Percentiles rank a stretch among this genome's conserved stretches.
Evolutionary conservation across 208 protist species (phyloP).

Genomic region (Acanthamoeba royreba): DNA sequence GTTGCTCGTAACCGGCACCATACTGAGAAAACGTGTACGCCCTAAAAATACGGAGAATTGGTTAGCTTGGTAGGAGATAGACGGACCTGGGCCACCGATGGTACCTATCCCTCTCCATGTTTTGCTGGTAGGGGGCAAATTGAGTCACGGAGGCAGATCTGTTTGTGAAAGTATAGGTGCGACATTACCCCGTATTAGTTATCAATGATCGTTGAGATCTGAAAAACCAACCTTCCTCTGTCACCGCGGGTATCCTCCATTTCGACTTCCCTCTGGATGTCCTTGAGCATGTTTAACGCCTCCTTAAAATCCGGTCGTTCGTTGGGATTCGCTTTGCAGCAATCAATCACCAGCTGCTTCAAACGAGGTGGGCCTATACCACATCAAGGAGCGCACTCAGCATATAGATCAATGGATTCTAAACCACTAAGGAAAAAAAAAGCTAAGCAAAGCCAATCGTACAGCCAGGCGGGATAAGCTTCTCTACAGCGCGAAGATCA

Average conservation of each 20-base stretch:
- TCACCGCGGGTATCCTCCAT: neutral
- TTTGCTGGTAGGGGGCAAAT: neutral
- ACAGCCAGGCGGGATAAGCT: neutral
- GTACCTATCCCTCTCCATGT: neutral
- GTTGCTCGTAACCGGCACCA: neutral
- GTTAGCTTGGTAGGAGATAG: neutral
- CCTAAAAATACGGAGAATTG: neutral
- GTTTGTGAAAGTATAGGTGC: neutral
- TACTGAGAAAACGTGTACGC: neutral
- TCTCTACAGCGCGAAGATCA: neutral
- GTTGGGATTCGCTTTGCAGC: neutral
- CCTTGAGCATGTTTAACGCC: neutral
- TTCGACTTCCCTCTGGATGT: neutral
- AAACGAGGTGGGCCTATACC: neutral
- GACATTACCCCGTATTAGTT: no score
- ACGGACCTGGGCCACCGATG: neutral
- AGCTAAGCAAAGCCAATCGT: neutral
- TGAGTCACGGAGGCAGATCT: neutral
- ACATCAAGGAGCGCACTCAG: no score
- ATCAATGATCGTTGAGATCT: no score
- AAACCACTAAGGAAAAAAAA: neutral
- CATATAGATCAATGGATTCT: no score
- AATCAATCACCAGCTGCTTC: conserved; percentile 4
- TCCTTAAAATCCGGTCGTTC: neutral
- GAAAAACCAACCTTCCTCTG: neutral